phyloP scores from a whole-genome alignment of 2,329 filamentous ascomycete species.

The Cephalotrichum gorgonifer region DNA sequence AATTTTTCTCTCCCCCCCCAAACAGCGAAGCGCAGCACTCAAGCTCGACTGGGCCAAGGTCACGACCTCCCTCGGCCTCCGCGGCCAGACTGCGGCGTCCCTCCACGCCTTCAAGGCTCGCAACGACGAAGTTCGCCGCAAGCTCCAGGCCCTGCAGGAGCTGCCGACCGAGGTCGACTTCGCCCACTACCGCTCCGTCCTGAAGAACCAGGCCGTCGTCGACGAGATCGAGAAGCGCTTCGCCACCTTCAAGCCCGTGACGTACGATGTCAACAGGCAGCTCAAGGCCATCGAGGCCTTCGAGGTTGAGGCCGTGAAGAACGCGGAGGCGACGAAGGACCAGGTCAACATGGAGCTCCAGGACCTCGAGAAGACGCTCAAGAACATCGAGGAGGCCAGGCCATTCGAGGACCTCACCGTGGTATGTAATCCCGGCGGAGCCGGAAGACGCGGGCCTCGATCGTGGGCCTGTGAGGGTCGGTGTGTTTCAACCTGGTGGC shows the following conservation, averaged over 20 bases:
- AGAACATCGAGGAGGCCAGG: slow-evolving; percentile 93
- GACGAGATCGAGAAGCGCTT: slow-evolving; percentile 98
- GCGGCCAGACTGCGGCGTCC: slow-evolving; percentile 83
- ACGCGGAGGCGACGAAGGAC: slow-evolving; percentile 91
- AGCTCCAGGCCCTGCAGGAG: slow-evolving; percentile 74
- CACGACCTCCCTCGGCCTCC: slow-evolving; percentile 86
- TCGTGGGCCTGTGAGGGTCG: background rate
- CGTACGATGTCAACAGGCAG: slow-evolving; percentile 88
- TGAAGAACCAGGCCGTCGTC: slow-evolving; percentile 94
- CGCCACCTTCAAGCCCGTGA: slow-evolving; percentile 78
- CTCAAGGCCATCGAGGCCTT: slow-evolving; percentile 98
- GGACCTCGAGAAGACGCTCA: slow-evolving; percentile 87
- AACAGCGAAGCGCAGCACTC: slow-evolving; percentile 90
- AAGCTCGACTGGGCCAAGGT: slow-evolving; percentile 99
- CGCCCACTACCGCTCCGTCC: slow-evolving; percentile 74
- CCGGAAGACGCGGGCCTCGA: background rate
- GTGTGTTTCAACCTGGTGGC: slow-evolving; percentile 14
- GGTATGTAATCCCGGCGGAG: slow-evolving; percentile 48
- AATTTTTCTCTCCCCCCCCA: slow-evolving; percentile 3
- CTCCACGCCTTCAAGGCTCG: slow-evolving; percentile 98
- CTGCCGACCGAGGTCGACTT: slow-evolving; percentile 86
- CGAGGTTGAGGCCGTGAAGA: slow-evolving; percentile 93
- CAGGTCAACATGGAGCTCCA: slow-evolving; percentile 91
- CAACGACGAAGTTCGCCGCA: slow-evolving; percentile 96
- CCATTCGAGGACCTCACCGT: slow-evolving; percentile 97